These are phyloP conservation scores for Theobroma cacao DNA, from an alignment of 345 rosid species.

Conservation along the genomic window DNA sequence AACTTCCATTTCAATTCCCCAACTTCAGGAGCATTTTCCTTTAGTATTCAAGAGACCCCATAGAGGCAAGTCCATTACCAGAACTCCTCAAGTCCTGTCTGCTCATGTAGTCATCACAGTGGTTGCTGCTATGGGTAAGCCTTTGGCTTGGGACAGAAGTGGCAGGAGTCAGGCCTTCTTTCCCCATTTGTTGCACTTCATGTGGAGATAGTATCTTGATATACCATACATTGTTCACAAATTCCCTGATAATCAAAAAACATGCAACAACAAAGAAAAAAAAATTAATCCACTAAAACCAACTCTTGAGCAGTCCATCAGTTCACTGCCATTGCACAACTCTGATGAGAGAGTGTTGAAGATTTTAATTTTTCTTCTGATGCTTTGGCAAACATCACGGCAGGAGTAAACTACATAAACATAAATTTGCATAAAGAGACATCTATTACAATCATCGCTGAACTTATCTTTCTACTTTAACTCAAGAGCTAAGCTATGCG, in stretches of 20 bases:
- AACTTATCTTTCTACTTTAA: background rate
- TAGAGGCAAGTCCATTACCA: conserved; percentile 65
- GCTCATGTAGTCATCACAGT: conserved; percentile 63
- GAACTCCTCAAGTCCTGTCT: conserved; percentile 73
- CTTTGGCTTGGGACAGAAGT: conserved; percentile 63
- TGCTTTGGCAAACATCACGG: background rate
- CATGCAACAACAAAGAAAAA: background rate
- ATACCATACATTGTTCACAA: conserved; percentile 90
- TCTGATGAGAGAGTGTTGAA: background rate
- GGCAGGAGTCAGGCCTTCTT: conserved; percentile 67
- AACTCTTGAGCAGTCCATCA: background rate
- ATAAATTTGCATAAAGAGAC: background rate
- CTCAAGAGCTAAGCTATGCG: background rate
- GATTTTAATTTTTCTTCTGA: background rate
- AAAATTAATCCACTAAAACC: background rate
- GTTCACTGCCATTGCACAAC: background rate
- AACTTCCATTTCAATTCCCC: background rate
- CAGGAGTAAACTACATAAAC: background rate
- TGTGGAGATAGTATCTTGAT: conserved; percentile 88
- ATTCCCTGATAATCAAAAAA: conserved; percentile 58
- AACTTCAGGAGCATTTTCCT: background rate
- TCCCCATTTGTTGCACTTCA: conserved; percentile 94
- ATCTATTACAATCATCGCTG: background rate
- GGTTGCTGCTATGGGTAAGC: conserved; percentile 49
- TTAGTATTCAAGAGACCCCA: conserved; percentile 70